phyloP scores from a whole-genome alignment of 1,284 basidiomycete species.

The Papiliotrema flavescens region DNA sequence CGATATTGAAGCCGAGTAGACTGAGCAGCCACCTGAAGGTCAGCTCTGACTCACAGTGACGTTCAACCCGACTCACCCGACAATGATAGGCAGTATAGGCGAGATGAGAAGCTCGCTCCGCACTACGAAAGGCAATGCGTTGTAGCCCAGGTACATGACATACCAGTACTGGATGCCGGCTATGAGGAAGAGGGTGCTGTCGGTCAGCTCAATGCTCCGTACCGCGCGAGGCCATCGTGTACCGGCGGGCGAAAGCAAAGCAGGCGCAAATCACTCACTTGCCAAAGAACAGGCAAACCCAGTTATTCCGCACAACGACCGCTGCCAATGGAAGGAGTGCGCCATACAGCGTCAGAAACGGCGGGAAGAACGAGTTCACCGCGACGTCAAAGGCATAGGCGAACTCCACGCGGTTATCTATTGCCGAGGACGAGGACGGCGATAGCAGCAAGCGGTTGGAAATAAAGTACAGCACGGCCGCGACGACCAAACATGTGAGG shows the following conservation, averaged over 20 bases:
- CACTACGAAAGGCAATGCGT: constrained; percentile 85
- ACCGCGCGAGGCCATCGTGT: too few species aligned
- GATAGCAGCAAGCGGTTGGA: constrained; percentile 70
- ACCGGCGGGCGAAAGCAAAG: neutral
- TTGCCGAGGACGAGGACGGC: constrained; percentile 59
- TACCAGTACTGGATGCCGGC: constrained; percentile 84
- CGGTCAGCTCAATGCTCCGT: neutral
- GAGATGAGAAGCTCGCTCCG: constrained; percentile 80
- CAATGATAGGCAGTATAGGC: constrained; percentile 77
- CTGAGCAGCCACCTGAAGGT: constrained; percentile 65
- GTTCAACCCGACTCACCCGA: constrained; percentile 50
- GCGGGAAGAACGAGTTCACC: constrained; percentile 89
- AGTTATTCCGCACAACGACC: constrained; percentile 74
- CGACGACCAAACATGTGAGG: constrained; percentile 65
- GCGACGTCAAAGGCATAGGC: constrained; percentile 93
- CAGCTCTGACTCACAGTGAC: neutral
- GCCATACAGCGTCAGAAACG: constrained; percentile 81
- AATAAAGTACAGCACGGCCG: constrained; percentile 75
- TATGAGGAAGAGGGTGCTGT: constrained; percentile 71
- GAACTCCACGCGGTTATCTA: constrained; percentile 77
- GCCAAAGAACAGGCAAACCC: constrained; percentile 88
- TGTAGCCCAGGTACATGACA: constrained; percentile 79
- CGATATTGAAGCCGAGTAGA: constrained; percentile 83
- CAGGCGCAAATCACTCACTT: constrained; percentile 53
- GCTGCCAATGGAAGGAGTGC: constrained; percentile 79